Conservation (phyloP, 2,329 filamentous ascomycete genomes). For the Ascochyta koolunga region DNA sequence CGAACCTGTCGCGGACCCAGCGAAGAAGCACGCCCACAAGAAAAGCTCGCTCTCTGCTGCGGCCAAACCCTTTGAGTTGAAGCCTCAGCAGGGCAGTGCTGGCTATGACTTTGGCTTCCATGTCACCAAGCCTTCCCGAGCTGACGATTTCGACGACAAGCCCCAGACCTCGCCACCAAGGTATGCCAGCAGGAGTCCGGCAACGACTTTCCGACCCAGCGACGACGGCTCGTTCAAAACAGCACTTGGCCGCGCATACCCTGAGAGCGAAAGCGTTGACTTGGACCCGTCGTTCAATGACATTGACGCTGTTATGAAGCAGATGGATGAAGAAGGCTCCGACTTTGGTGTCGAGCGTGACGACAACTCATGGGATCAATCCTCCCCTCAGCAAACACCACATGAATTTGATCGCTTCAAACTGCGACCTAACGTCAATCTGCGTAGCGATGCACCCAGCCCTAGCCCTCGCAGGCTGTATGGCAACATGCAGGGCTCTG, state of each 20-base stretch:
- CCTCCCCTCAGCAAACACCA: constrained; percentile 41
- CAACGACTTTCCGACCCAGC: constrained; percentile 49
- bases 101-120: constrained; percentile 48
- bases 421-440: constrained; percentile 48
- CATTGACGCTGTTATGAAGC: constrained; percentile 90
- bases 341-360: constrained; percentile 75
- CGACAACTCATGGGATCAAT: constrained; percentile 51
- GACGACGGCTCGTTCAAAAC: constrained; percentile 50
- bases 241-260: constrained; percentile 42
- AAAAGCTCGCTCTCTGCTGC: constrained; percentile 70
- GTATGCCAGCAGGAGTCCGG: constrained; percentile 44
- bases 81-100: constrained; percentile 34
- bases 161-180: constrained; percentile 25
- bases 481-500: constrained; percentile 40
- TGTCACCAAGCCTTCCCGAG: constrained; percentile 46
- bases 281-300: constrained; percentile 70
- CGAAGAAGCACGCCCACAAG: constrained; percentile 39
- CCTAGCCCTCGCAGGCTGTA: constrained; percentile 67
- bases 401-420: constrained; percentile 41
- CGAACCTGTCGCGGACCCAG: constrained; percentile 36
- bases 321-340: constrained; percentile 76
- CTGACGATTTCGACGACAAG: constrained; percentile 10
- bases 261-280: constrained; percentile 47
- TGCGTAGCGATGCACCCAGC: constrained; percentile 74
- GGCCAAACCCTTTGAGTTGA: constrained; percentile 70